Conservation (phyloP, 257 asterid species). For the Oldenlandia corymbosa region DNA sequence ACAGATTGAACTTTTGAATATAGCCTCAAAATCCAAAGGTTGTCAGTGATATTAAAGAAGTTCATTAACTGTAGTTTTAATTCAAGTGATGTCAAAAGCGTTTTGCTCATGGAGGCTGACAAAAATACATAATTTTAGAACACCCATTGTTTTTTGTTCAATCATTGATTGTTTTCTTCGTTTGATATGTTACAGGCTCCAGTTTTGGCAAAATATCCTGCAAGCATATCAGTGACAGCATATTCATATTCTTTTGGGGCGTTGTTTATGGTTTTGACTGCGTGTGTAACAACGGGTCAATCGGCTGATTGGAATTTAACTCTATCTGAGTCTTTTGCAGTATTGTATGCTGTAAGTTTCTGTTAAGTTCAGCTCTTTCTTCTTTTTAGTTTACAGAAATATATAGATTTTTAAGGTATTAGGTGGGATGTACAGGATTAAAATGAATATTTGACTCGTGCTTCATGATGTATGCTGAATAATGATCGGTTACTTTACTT, state of each 20-base stretch:
- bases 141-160: neutral
- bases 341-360: conserved; percentile 81
- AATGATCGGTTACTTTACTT: neutral
- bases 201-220: conserved; percentile 78
- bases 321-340: conserved; percentile 68
- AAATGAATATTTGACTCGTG: neutral
- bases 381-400: conserved; percentile 1
- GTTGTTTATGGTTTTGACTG: conserved; percentile 56
- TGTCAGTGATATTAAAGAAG: neutral
- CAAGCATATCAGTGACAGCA: conserved; percentile 89
- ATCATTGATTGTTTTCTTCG: neutral
- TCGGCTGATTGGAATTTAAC: conserved; percentile 74
- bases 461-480: neutral
- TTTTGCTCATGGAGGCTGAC: neutral
- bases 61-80: neutral
- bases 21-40: neutral
- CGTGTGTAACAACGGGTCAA: conserved; percentile 44
- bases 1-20: neutral
- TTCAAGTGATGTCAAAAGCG: neutral
- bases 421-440: neutral
- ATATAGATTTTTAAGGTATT: neutral
- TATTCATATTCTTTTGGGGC: conserved; percentile 78
- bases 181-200: conserved; percentile 63
- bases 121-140: neutral
- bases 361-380: conserved; percentile 2